Base-by-base conservation (phyloP, 768 basidiomycete genomes). In the Filobasidium floriforme region DNA sequence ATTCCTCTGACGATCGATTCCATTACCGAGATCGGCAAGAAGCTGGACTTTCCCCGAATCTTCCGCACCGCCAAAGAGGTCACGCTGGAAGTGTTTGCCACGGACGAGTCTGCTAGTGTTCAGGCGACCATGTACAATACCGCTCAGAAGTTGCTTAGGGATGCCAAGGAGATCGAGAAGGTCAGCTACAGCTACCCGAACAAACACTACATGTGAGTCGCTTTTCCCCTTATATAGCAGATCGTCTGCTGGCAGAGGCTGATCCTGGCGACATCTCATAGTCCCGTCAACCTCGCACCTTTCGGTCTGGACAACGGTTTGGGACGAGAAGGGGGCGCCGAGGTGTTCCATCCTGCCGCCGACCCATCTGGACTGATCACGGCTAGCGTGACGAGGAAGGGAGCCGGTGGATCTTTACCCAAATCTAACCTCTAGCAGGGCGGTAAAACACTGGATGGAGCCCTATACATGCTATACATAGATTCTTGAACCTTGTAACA, bases 91-190 rank as follows among this genome's bases (percentile, higher is more conserved):
- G 79, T 86, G 1, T 97, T 97, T 75, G 90, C 92, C 3, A 79
- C 81, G 40, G 91, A 98, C 71, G 88, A 93, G 72, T 92, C 90
- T 73, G 91, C 89, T 10, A 90, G 89, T 70, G 92, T 96, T 1
- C 77, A 96, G 89, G 93, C 93, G 10, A 96, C 92, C 29, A 80
- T 94, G 60, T 93, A 87, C 83, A 89, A 88, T 80, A 93, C 93
- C 86, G 89, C 83, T 0, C 84, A 88, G 68, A 82, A 83, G 1
- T 82, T 97, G 69, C 79, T 96, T 32, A 79, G 79, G 1, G 85
- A 88, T 76, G 88, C 90, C 72, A 76, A 77, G 1, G 80, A 80
- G 1, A 82, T 96, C 14, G 75, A 82, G 51, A 78, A 78, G 1
- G 87, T 89, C 40, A 82, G 83, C 15, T 96, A 94, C 79, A 78